A percentile compares a stretch with the other conserved stretches of the same genome.
phyloP scores from a whole-genome alignment of 73 alveolate species.

The Paramecium biaurelia region DNA sequence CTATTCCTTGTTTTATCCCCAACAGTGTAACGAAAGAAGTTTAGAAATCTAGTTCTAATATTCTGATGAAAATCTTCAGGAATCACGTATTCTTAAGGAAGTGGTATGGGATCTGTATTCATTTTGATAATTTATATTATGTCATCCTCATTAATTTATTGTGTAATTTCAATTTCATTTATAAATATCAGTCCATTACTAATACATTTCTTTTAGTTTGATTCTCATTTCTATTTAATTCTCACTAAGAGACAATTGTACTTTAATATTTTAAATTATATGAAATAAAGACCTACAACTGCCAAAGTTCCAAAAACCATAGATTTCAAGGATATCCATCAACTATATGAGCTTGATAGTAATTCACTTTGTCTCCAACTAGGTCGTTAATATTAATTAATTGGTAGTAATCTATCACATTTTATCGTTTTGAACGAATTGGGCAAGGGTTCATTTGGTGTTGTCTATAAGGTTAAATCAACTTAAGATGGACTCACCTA shows the following conservation, averaged over 20 bases:
- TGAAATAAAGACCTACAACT: slow-evolving; percentile 54
- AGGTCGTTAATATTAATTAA: slow-evolving; percentile 32
- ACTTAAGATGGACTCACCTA: slow-evolving; percentile 70
- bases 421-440: slow-evolving; percentile 82
- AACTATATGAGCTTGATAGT: slow-evolving; percentile 21
- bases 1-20: slow-evolving; percentile 77
- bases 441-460: slow-evolving; percentile 95
- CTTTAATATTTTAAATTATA: background rate
- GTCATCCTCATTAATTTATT: background rate
- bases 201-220: background rate
- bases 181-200: background rate
- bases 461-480: slow-evolving; percentile 86
- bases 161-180: background rate
- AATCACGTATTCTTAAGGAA: background rate
- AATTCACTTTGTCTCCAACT: background rate
- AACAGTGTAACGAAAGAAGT: slow-evolving; percentile 32
- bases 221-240: background rate
- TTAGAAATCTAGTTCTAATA: background rate
- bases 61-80: slow-evolving; percentile 21
- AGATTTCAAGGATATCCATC: background rate
- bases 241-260: background rate
- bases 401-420: slow-evolving; percentile 72
- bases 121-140: background rate
- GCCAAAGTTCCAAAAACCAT: background rate
- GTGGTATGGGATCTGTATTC: background rate